Evolutionary conservation across 192 early-diverging fungal genomes (phyloP).

Genomic region (Endogone sp.): DNA sequence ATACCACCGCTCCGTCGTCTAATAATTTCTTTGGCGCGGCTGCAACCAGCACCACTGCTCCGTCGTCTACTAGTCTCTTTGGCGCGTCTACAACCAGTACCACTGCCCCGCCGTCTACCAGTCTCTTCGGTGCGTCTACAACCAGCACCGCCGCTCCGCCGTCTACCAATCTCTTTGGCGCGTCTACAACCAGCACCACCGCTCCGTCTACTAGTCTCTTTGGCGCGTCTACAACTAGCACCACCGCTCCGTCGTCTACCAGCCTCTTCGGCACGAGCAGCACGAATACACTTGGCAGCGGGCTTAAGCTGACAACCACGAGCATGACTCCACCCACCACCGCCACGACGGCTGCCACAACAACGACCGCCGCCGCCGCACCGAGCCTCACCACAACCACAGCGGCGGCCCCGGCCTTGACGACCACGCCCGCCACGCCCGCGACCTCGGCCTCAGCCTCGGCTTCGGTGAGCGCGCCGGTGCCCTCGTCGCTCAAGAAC

Average conservation of each 20-base stretch:
- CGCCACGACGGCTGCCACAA: conserved; percentile 21
- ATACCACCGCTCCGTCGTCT: neutral
- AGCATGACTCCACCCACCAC: conserved; percentile 14
- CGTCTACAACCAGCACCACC: conserved; percentile 24
- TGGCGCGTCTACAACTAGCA: conserved; percentile 8
- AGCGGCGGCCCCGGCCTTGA: conserved; percentile 27
- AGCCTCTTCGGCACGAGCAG: conserved; percentile 12
- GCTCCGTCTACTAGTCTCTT: neutral
- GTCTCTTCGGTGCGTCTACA: conserved; percentile 16
- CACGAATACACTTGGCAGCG: neutral
- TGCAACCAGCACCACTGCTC: conserved; percentile 8
- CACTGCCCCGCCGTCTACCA: conserved; percentile 5
- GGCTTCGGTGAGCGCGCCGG: conserved; percentile 16
- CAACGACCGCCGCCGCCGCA: conserved; percentile 30
- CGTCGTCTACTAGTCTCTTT: neutral
- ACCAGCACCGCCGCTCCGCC: conserved; percentile 25
- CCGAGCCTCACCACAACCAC: conserved; percentile 23
- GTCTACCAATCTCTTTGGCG: neutral
- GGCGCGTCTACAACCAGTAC: conserved; percentile 10
- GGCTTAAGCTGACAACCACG: neutral
- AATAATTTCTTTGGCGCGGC: conserved; percentile 5
- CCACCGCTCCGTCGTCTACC: conserved; percentile 23
- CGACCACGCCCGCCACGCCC: conserved; percentile 33
- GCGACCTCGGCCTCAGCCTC: conserved; percentile 28
- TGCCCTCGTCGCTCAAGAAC: conserved; percentile 63